Conservation (phyloP, 805 yeast species). For the Candida methanosorbosa region DNA sequence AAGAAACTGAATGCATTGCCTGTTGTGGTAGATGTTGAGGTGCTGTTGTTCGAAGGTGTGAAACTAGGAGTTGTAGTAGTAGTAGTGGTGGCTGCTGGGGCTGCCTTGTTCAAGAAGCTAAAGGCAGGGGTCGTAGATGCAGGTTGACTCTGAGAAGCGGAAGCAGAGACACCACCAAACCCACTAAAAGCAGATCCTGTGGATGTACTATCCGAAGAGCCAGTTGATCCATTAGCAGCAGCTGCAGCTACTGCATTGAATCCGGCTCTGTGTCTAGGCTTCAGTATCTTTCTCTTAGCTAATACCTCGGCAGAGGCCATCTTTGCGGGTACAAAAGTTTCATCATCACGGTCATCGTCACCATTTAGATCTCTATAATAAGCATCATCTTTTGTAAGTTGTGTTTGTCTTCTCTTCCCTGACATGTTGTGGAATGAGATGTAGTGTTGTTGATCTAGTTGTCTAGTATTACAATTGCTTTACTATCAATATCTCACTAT, state of each 20-base stretch:
- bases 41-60: background rate
- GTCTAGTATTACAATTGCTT: no score
- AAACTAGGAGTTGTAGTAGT: background rate
- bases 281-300: slow-evolving; percentile 62
- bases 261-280: slow-evolving; percentile 23
- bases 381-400: slow-evolving; percentile 43
- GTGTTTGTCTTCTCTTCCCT: slow-evolving; percentile 56
- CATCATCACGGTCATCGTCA: slow-evolving; percentile 29
- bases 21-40: no score
- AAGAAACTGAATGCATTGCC: slow-evolving; percentile 8
- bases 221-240: background rate
- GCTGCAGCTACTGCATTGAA: slow-evolving; percentile 1
- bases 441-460: no score
- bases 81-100: background rate
- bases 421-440: slow-evolving; percentile 36
- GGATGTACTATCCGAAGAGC: background rate
- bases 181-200: background rate
- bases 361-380: slow-evolving; percentile 6
- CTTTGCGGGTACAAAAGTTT: slow-evolving; percentile 20
- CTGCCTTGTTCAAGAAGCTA: slow-evolving; percentile 1
- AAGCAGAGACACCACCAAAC: background rate
- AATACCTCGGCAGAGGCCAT: slow-evolving; percentile 53
- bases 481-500: no score
- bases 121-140: slow-evolving; percentile 3
- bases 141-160: background rate